Evolutionary conservation across 306 rosid genomes (phyloP).

Genomic region (Urtica urens): DNA sequence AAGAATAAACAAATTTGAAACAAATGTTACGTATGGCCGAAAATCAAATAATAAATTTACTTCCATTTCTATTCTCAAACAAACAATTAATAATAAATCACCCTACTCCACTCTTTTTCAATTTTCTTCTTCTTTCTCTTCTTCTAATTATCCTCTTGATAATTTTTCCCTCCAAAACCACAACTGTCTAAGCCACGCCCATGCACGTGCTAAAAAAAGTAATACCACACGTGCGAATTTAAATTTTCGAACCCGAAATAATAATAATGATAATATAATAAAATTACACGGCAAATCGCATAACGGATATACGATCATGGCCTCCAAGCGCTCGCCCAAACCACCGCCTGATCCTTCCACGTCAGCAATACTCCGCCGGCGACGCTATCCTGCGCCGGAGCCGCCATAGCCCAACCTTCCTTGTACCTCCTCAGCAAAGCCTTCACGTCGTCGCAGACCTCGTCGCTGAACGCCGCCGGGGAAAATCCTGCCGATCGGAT

Average conservation of each 20-base stretch:
- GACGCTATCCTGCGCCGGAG: slow-evolving; percentile 35
- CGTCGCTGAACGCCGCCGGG: slow-evolving; percentile 62
- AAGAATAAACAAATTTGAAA: no score
- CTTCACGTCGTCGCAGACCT: slow-evolving; percentile 75
- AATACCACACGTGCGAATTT: slow-evolving; percentile 40
- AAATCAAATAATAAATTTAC: slow-evolving; percentile 17
- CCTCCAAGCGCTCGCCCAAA: slow-evolving; percentile 96
- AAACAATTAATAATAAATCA: slow-evolving; percentile 11
- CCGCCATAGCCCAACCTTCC: slow-evolving; percentile 80
- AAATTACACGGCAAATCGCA: no score
- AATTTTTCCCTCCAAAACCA: slow-evolving; percentile 21
- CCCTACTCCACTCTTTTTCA: slow-evolving; percentile 3
- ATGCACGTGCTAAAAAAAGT: slow-evolving; percentile 43
- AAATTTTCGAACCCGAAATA: not conserved
- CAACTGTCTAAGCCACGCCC: slow-evolving; percentile 12
- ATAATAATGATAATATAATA: not conserved
- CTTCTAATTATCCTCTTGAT: slow-evolving; percentile 3
- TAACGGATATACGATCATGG: slow-evolving; percentile 26
- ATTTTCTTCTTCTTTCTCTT: not conserved
- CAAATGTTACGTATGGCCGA: slow-evolving; percentile 6
- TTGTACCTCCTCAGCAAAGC: slow-evolving; percentile 77
- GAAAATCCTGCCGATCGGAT: slow-evolving; percentile 52
- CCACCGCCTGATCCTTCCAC: slow-evolving; percentile 88
- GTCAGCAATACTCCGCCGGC: slow-evolving; percentile 67
- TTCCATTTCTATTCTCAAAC: slow-evolving; percentile 37